Conservation (phyloP, 1,284 basidiomycete genomes). For the Puccinia triticina region DNA sequence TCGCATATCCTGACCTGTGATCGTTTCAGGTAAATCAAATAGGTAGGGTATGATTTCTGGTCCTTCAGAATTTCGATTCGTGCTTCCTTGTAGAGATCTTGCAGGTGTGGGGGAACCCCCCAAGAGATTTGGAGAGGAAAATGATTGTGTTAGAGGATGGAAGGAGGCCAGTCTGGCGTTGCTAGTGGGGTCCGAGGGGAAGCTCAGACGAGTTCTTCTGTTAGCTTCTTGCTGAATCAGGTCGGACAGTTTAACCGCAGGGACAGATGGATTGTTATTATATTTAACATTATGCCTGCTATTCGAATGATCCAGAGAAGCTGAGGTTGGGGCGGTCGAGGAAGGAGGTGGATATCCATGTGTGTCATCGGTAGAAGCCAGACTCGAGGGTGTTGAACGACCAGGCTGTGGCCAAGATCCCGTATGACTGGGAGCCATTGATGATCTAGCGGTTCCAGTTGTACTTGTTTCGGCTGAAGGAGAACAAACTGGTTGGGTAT, state of each 20-base stretch:
- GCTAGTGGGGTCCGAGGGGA: background rate
- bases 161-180: background rate
- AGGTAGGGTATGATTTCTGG: background rate
- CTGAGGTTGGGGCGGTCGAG: slow-evolving; percentile 24
- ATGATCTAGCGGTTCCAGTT: background rate
- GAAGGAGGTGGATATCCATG: slow-evolving; percentile 12
- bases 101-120: background rate
- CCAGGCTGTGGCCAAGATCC: slow-evolving; percentile 16
- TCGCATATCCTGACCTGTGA: background rate
- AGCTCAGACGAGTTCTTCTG: background rate
- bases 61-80: background rate
- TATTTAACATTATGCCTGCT: background rate
- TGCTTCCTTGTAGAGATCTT: background rate
- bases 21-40: slow-evolving; percentile 3
- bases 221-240: background rate
- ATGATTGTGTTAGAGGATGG: background rate
- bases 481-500: no score
- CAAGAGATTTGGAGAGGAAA: slow-evolving; percentile 5
- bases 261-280: background rate
- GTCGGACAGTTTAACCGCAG: background rate
- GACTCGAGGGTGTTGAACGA: background rate
- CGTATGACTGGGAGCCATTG: background rate
- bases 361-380: slow-evolving; percentile 14
- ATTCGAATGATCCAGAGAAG: background rate
- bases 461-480: background rate